Percentiles rank a stretch among this genome's conserved stretches.
phyloP scores from a whole-genome alignment of 305 asterid species.

The Stenogyne calaminthoides region DNA sequence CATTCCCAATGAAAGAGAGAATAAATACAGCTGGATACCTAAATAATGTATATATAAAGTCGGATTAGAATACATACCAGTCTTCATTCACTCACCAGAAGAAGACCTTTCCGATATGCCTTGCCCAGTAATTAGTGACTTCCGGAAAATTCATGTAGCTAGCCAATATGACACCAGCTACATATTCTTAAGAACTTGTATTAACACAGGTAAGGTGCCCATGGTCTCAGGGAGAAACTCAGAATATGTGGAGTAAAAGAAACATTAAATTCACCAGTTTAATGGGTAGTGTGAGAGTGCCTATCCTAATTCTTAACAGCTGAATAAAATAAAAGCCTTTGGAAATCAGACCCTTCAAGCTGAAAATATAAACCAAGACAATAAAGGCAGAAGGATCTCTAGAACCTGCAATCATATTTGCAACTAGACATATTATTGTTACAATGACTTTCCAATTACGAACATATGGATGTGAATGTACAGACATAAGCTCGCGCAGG shows the following conservation, averaged over 20 bases:
- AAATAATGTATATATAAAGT: not conserved
- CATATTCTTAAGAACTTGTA: not conserved
- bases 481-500: not conserved
- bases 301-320: not conserved
- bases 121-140: slow-evolving; percentile 4
- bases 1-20: not conserved
- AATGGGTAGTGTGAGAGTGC: not conserved
- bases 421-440: not conserved
- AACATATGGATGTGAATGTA: not conserved
- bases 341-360: not conserved
- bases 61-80: slow-evolving; percentile 12
- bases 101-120: not conserved
- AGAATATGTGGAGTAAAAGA: not conserved
- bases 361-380: slow-evolving; percentile 2
- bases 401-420: slow-evolving; percentile 2
- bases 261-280: not conserved
- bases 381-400: slow-evolving; percentile 22
- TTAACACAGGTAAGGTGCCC: not conserved
- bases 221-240: not conserved
- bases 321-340: not conserved
- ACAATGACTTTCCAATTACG: not conserved
- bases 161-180: not conserved
- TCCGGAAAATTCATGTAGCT: not conserved
- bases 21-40: slow-evolving; percentile 8
- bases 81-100: not conserved